Evolutionary conservation across 441 rosid genomes (phyloP).

Genomic region (Flueggea neowawraea): DNA sequence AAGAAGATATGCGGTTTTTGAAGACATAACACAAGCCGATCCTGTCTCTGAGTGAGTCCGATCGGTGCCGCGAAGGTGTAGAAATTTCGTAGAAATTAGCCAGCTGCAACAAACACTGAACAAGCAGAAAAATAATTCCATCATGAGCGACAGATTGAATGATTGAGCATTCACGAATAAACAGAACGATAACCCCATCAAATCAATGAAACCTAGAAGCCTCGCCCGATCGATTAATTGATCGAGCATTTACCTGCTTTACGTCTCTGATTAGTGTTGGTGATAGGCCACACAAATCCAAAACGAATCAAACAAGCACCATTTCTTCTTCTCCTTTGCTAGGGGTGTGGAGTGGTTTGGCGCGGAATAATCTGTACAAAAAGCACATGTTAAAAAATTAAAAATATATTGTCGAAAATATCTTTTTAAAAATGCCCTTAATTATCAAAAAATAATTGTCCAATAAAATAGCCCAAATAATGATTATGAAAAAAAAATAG

Average conservation of each 20-base stretch:
- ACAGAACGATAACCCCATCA: background rate
- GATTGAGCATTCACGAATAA: background rate
- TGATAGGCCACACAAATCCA: constrained; percentile 65
- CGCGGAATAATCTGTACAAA: constrained; percentile 24
- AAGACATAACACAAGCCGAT: constrained; percentile 66
- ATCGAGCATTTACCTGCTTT: constrained; percentile 50
- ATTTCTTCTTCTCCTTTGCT: constrained; percentile 27
- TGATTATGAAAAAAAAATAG: no score
- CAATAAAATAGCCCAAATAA: no score
- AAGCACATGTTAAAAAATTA: no score
- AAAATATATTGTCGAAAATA: no score
- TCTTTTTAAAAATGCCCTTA: no score
- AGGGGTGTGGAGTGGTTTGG: constrained; percentile 12
- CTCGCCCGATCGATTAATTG: background rate
- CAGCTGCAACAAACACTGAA: constrained; percentile 64
- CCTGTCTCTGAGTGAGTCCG: constrained; percentile 46
- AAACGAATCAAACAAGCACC: constrained; percentile 64
- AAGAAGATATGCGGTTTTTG: constrained; percentile 44
- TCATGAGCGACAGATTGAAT: no score
- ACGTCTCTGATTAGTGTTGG: constrained; percentile 54
- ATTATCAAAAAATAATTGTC: no score
- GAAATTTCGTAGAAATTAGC: constrained; percentile 67
- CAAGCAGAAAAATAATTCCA: constrained; percentile 11
- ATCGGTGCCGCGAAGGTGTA: constrained; percentile 24
- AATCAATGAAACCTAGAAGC: no score